These are phyloP conservation scores for Fusarium continuum DNA, from an alignment of 2,329 filamentous ascomycete species.

Conservation along the genomic window DNA sequence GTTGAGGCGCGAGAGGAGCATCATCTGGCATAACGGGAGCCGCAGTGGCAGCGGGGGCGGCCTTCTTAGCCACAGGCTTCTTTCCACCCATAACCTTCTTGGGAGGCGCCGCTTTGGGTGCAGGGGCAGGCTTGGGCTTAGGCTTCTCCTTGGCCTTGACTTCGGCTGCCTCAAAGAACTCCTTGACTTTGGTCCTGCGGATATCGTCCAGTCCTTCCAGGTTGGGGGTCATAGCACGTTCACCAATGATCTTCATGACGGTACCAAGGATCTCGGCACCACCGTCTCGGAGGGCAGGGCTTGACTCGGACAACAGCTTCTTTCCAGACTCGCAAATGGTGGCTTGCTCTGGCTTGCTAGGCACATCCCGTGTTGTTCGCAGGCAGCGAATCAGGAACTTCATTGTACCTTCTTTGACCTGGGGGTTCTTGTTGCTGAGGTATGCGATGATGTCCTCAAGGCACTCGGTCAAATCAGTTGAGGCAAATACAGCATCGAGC, in stretches of 20 bases:
- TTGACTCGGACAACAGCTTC: constrained; percentile 89
- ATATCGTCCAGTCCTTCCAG: constrained; percentile 95
- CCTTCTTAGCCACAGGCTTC: constrained; percentile 57
- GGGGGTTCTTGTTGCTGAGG: constrained; percentile 93
- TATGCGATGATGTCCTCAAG: constrained; percentile 90
- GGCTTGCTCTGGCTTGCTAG: constrained; percentile 83
- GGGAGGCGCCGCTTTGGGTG: constrained; percentile 60
- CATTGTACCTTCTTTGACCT: constrained; percentile 95
- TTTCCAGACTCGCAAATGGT: constrained; percentile 88
- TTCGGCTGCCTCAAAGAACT: constrained; percentile 76
- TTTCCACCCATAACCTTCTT: constrained; percentile 59
- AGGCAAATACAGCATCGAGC: constrained; percentile 73
- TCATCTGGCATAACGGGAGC: constrained; percentile 56
- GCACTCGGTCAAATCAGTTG: constrained; percentile 81
- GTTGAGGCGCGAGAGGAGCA: constrained; percentile 66
- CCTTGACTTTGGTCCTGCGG: constrained; percentile 93
- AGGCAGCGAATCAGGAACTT: constrained; percentile 92
- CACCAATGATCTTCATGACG: constrained; percentile 98
- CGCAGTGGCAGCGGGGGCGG: constrained; percentile 45
- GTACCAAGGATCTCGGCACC: constrained; percentile 94
- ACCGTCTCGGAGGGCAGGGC: constrained; percentile 83
- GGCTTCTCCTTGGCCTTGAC: constrained; percentile 72
- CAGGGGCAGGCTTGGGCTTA: constrained; percentile 74
- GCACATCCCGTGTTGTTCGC: constrained; percentile 82
- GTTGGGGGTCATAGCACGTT: constrained; percentile 92